phyloP scores from a whole-genome alignment of 1,284 basidiomycete genomes.

The Pterulicium gracile region DNA sequence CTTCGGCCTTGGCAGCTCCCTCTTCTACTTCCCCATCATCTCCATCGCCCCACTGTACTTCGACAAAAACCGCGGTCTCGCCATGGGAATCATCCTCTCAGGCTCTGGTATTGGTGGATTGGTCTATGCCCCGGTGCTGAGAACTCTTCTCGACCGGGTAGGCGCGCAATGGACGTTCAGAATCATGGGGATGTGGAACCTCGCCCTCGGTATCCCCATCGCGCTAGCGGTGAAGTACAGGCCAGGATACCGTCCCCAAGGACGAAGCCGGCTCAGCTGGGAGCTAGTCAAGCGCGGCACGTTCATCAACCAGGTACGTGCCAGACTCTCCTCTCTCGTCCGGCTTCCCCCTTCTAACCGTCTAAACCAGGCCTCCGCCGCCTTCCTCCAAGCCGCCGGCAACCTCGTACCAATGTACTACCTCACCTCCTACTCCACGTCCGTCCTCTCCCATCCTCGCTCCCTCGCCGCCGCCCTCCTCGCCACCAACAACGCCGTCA shows the following conservation, averaged over 20 bases:
- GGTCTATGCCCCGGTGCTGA: slow-evolving; percentile 31
- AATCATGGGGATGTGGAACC: slow-evolving; percentile 29
- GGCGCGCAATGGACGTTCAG: slow-evolving; percentile 27
- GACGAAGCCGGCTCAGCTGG: slow-evolving; percentile 21
- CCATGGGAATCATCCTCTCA: slow-evolving; percentile 32
- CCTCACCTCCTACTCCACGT: slow-evolving; percentile 29
- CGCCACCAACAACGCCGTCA: slow-evolving; percentile 31
- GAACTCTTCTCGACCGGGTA: slow-evolving; percentile 23
- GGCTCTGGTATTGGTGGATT: slow-evolving; percentile 32
- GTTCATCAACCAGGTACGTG: slow-evolving; percentile 29
- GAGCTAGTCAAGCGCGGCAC: slow-evolving; percentile 28
- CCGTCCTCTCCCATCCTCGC: slow-evolving; percentile 26
- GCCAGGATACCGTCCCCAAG: slow-evolving; percentile 14
- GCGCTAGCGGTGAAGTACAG: slow-evolving; percentile 22
- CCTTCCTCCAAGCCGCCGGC: slow-evolving; percentile 33
- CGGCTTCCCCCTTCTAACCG: too few relatives aligned
- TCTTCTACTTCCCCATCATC: slow-evolving; percentile 35
- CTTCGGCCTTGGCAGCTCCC: slow-evolving; percentile 31
- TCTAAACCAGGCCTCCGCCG: slow-evolving; percentile 24
- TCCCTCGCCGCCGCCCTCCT: slow-evolving; percentile 28
- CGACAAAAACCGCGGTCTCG: slow-evolving; percentile 31
- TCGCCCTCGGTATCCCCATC: slow-evolving; percentile 26
- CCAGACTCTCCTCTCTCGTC: too few relatives aligned
- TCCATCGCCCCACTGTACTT: slow-evolving; percentile 33
- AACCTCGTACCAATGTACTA: slow-evolving; percentile 35